Base-by-base conservation (phyloP, 805 yeast genomes). In the Soucietia sequanensis region DNA sequence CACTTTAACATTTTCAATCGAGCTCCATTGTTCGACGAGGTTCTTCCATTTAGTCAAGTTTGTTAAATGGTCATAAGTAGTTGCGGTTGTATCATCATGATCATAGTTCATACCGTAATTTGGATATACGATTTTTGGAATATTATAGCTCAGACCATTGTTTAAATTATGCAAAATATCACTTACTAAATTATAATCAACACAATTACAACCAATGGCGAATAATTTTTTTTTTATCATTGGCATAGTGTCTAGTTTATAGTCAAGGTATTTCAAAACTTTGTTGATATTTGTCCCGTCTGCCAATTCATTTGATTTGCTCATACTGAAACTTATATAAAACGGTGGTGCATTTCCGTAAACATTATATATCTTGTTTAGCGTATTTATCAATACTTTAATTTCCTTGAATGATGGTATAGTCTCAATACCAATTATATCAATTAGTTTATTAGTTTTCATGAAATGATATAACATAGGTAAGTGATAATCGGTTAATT, bases 51-150 rank as follows among this genome's bases (percentile, higher is more conserved):
- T 44, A 5, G 41, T 46, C 6, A 43, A 39, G 31, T 42, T 29
- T 3, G 24, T 13, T 11, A 29, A 19, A 25, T 10, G 46, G 30
- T 25, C 45, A 34, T 48, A 41, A n/a, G 40, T 34, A 20, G 52
- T 47, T 24, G 35, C 42, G 4, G 27, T 27, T 13, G 34, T 40
- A 6, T 48, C 48, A 37, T 47, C 56, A 31, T 54, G 74, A 46
- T 80, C 78, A 50, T 80, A 82, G 6, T 65, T 54, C 49, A 81
- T 88, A 2, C 93, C 93, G 29, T 85, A 77, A 56, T 86, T 86
- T 7, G 95, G 95, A 53, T 84, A 85, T 2, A 78, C 70, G 3
- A 81, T 53, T 19, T 81, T 48, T 4, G 78, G 76, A 21, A 65
- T 28, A 3, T 43, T 31, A 5, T 30, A 24, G 9, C 43, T 31